Conservation (phyloP, 495 filamentous ascomycete genomes). For the Daldinia grandis region DNA sequence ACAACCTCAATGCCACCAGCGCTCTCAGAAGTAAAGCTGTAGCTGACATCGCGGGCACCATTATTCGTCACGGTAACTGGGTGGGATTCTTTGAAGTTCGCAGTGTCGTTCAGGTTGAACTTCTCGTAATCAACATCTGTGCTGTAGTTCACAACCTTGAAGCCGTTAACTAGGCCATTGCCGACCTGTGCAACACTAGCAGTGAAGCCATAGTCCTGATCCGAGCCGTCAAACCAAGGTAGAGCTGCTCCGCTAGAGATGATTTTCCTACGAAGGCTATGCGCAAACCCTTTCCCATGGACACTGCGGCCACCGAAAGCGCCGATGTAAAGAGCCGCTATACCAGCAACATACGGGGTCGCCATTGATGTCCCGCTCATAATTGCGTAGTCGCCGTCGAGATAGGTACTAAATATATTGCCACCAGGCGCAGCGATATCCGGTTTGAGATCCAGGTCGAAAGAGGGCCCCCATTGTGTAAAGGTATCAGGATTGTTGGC, state of each 20-base stretch:
- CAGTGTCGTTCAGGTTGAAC: constrained; percentile 57
- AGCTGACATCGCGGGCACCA: constrained; percentile 46
- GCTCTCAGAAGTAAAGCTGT: constrained; percentile 41
- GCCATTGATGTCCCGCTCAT: constrained; percentile 60
- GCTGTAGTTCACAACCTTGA: constrained; percentile 51
- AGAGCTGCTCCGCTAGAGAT: not conserved
- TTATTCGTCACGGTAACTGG: constrained; percentile 55
- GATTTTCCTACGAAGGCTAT: not conserved
- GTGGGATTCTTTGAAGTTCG: constrained; percentile 48
- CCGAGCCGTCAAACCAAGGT: not conserved
- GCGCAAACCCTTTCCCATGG: constrained; percentile 19
- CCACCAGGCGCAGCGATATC: constrained; percentile 56
- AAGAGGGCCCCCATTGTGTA: constrained; percentile 55
- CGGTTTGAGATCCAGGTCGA: constrained; percentile 49
- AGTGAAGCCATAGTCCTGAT: not conserved
- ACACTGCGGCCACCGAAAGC: constrained; percentile 43
- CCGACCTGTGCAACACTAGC: constrained; percentile 40
- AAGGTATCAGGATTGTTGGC: constrained; percentile 46
- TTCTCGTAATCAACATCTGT: constrained; percentile 50
- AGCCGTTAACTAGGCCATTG: constrained; percentile 55
- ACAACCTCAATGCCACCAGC: not conserved
- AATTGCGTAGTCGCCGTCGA: constrained; percentile 52
- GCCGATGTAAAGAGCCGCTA: constrained; percentile 53
- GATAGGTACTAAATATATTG: constrained; percentile 55
- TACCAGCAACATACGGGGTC: constrained; percentile 56